Evolutionary conservation across 257 asterid species (phyloP).

Genomic region (Fraxinus quadrangulata): DNA sequence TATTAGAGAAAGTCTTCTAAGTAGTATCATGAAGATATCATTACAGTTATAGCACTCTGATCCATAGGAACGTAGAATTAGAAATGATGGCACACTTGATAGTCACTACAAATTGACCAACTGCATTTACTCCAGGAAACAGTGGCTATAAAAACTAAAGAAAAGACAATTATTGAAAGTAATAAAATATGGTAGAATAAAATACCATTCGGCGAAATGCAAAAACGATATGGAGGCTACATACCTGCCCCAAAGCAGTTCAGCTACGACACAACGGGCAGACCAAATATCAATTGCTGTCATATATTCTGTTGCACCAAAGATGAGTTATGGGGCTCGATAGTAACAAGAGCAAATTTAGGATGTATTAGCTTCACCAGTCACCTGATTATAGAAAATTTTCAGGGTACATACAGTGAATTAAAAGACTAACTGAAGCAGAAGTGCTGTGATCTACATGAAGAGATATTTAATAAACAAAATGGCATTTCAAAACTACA

Average conservation of each 20-base stretch:
- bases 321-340: slow-evolving; percentile 90
- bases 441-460: neutral
- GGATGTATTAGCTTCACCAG: slow-evolving; percentile 84
- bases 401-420: slow-evolving; percentile 22
- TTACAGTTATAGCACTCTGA: too few species aligned
- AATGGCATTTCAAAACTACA: neutral
- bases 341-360: slow-evolving; percentile 89
- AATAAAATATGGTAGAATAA: too few species aligned
- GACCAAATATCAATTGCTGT: slow-evolving; percentile 89
- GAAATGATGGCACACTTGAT: too few species aligned
- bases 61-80: too few species aligned
- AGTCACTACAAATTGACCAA: too few species aligned
- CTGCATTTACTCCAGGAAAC: too few species aligned
- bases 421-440: neutral
- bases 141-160: too few species aligned
- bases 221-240: slow-evolving; percentile 25
- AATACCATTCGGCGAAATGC: too few species aligned
- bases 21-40: too few species aligned
- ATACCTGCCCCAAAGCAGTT: slow-evolving; percentile 90
- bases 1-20: too few species aligned
- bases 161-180: too few species aligned
- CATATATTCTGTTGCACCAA: slow-evolving; percentile 86
- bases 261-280: slow-evolving; percentile 91
- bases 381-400: slow-evolving; percentile 50
- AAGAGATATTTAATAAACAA: slow-evolving; percentile 4